phyloP scores from a whole-genome alignment of 495 filamentous ascomycete genomes.

The Podospora tetraspora region DNA sequence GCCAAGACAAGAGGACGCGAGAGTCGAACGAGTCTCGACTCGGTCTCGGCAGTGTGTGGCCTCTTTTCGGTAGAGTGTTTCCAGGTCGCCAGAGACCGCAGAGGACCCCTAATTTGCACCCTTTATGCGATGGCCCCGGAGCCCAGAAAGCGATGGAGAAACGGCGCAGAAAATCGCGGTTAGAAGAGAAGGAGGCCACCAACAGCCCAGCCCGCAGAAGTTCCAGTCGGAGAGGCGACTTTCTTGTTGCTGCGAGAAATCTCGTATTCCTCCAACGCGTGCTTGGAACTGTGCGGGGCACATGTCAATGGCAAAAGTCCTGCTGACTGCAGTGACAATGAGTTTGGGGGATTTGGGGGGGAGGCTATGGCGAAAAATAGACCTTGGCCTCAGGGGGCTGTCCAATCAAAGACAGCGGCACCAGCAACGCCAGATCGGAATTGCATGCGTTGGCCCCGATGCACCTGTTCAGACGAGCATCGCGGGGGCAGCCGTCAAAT shows the following conservation, averaged over 20 bases:
- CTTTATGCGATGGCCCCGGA: neutral
- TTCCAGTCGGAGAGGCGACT: neutral
- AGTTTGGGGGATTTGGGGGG: neutral
- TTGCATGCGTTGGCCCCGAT: neutral
- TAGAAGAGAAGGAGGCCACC: neutral
- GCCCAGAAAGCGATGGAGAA: too few species aligned
- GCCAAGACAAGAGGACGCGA: neutral
- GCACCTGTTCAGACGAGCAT: neutral
- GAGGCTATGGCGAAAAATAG: conserved; percentile 7
- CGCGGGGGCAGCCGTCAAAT: neutral
- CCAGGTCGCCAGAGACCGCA: neutral
- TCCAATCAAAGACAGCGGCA: conserved; percentile 1
- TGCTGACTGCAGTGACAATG: conserved; percentile 2
- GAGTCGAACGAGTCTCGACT: neutral
- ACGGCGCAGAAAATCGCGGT: neutral
- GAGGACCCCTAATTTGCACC: conserved; percentile 1
- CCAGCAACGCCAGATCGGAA: neutral
- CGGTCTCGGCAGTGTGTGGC: neutral
- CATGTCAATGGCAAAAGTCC: neutral
- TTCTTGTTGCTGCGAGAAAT: neutral
- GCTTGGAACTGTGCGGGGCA: conserved; percentile 6
- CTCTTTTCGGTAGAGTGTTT: neutral
- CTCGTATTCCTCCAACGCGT: conserved; percentile 7
- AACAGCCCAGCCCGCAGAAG: neutral
- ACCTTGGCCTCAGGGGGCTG: conserved; percentile 6